Evolutionary conservation across 2,329 filamentous ascomycete species (phyloP).

Genomic region (Colletotrichum sp.): DNA sequence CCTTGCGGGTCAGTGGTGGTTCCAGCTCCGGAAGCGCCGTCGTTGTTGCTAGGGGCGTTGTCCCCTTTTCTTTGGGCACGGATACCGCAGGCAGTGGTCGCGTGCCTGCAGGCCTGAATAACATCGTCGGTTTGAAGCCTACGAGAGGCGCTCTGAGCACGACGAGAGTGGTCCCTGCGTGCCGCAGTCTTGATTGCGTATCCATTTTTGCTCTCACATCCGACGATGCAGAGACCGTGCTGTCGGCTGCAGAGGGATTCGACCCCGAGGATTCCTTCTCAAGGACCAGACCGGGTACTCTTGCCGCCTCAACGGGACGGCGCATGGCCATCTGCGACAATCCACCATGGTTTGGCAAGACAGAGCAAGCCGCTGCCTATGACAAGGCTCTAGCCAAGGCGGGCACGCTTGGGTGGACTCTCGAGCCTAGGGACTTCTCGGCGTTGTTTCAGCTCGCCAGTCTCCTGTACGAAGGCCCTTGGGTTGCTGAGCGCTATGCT

Average conservation of each 20-base stretch:
- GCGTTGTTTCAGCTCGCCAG: constrained; percentile 56
- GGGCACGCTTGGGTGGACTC: constrained; percentile 41
- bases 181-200: constrained; percentile 62
- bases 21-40: constrained; percentile 64
- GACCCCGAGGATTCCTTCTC: constrained; percentile 58
- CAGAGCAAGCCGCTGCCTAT: constrained; percentile 47
- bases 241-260: constrained; percentile 52
- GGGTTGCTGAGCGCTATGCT: constrained; percentile 62
- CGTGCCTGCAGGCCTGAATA: constrained; percentile 59
- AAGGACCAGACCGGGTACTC: constrained; percentile 36
- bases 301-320: constrained; percentile 8
- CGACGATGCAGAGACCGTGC: constrained; percentile 53
- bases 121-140: constrained; percentile 55
- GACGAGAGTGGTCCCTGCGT: constrained; percentile 58
- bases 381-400: constrained; percentile 42
- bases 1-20: constrained; percentile 47
- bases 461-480: constrained; percentile 61
- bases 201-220: constrained; percentile 57
- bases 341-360: constrained; percentile 39
- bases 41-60: constrained; percentile 55
- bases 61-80: constrained; percentile 62
- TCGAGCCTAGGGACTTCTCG: constrained; percentile 50
- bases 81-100: constrained; percentile 62
- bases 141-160: constrained; percentile 58
- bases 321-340: constrained; percentile 43